A percentile compares a stretch with the other conserved stretches of the same genome.
phyloP scores from a whole-genome alignment of 176 grass and related monocot genomes.

The Avena sativa region DNA sequence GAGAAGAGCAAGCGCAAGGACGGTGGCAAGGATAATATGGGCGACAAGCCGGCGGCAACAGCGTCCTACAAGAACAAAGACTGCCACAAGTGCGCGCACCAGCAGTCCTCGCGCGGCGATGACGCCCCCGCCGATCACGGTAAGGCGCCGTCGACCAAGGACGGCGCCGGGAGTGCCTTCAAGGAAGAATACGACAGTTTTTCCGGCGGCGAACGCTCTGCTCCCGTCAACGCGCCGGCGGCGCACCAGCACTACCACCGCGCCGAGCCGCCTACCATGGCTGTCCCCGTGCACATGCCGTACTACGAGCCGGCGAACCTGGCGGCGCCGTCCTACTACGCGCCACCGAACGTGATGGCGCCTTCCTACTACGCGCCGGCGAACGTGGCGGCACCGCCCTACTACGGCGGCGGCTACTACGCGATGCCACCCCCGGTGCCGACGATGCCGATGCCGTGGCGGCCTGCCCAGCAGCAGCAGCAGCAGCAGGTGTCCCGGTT shows the following conservation, averaged over 20 bases:
- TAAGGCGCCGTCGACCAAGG: constrained; percentile 38
- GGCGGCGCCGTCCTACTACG: constrained; percentile 51
- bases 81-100: constrained; percentile 43
- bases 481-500: constrained; percentile 48
- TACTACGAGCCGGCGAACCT: constrained; percentile 51
- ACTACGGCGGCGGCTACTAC: constrained; percentile 53
- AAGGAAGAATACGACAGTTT: neutral
- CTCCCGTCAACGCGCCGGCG: constrained; percentile 22
- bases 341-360: constrained; percentile 21
- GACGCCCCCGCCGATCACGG: neutral
- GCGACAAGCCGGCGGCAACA: constrained; percentile 26
- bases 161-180: neutral
- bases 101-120: neutral
- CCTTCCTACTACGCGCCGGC: constrained; percentile 54
- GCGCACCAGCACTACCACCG: constrained; percentile 53
- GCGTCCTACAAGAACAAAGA: constrained; percentile 36
- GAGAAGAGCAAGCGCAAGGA: constrained; percentile 45
- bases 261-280: constrained; percentile 57
- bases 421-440: constrained; percentile 22
- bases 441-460: neutral
- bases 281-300: constrained; percentile 50
- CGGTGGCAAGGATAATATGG: neutral
- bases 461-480: constrained; percentile 19
- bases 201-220: neutral
- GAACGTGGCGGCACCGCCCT: constrained; percentile 40